A percentile compares a stretch with the other conserved stretches of the same genome.
Evolutionary conservation across 306 rosid species (phyloP).

Genomic region (Lupinus albus): DNA sequence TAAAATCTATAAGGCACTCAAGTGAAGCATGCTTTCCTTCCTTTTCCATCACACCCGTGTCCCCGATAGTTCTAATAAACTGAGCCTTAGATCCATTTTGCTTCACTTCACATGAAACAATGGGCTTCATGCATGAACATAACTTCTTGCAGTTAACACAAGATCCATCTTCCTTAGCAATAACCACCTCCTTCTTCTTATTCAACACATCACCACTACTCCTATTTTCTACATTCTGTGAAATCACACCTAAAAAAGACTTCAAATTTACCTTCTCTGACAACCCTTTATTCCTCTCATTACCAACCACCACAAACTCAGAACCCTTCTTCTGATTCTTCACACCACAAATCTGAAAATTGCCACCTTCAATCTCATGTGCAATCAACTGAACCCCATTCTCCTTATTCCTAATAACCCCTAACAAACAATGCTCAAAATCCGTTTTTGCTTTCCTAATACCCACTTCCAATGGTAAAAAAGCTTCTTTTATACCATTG

Average conservation of each 20-base stretch:
- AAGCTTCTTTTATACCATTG: slow-evolving; percentile 71
- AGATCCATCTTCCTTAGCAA: slow-evolving; percentile 62
- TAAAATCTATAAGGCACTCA: slow-evolving; percentile 75
- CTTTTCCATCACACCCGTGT: slow-evolving; percentile 46
- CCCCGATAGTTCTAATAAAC: slow-evolving; percentile 36
- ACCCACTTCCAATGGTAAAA: slow-evolving; percentile 78
- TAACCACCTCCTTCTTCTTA: background rate
- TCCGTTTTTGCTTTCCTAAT: slow-evolving; percentile 81
- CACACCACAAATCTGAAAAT: slow-evolving; percentile 66
- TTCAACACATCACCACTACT: slow-evolving; percentile 46
- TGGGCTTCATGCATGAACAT: slow-evolving; percentile 57
- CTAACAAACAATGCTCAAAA: slow-evolving; percentile 79
- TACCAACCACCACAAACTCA: slow-evolving; percentile 45
- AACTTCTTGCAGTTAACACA: slow-evolving; percentile 68
- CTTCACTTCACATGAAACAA: slow-evolving; percentile 58
- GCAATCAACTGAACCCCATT: slow-evolving; percentile 54
- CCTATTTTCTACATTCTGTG: slow-evolving; percentile 53
- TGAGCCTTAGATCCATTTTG: slow-evolving; percentile 57
- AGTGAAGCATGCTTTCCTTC: slow-evolving; percentile 63
- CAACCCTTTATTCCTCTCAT: slow-evolving; percentile 61
- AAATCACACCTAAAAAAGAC: slow-evolving; percentile 67
- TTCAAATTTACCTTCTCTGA: slow-evolving; percentile 66
- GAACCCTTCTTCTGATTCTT: slow-evolving; percentile 52
- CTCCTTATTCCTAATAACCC: slow-evolving; percentile 50
- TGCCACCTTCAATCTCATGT: slow-evolving; percentile 52